These are phyloP conservation scores for Stagonosporopsis rhizophila DNA, from an alignment of 2,329 filamentous ascomycete species.

Conservation along the genomic window DNA sequence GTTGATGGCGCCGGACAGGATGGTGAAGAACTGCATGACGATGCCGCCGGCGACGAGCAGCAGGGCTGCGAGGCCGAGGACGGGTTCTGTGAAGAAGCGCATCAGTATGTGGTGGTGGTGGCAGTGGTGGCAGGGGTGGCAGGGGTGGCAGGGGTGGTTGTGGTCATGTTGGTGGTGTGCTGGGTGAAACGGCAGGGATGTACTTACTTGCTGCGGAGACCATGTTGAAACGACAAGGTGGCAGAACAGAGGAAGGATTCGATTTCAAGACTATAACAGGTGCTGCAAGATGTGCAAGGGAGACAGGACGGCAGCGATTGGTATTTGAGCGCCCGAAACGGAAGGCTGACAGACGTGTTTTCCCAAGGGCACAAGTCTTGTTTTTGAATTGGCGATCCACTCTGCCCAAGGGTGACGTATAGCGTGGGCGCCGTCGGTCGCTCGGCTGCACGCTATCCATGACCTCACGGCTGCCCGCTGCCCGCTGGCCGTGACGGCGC, in stretches of 20 bases:
- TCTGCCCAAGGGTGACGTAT: slow-evolving; percentile 14
- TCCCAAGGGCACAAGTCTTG: slow-evolving; percentile 12
- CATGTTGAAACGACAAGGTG: slow-evolving; percentile 7
- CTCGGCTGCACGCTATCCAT: slow-evolving; percentile 5
- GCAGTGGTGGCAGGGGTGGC: no score
- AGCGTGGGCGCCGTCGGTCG: slow-evolving; percentile 3
- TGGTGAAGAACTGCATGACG: slow-evolving; percentile 69
- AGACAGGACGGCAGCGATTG: not conserved
- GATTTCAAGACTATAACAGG: not conserved
- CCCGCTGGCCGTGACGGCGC: not conserved
- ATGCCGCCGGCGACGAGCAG: slow-evolving; percentile 68
- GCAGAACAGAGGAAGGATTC: slow-evolving; percentile 2
- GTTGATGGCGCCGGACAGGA: slow-evolving; percentile 67
- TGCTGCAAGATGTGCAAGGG: not conserved
- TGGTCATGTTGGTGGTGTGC: not conserved
- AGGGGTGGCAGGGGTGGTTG: not conserved
- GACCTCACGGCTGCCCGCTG: slow-evolving; percentile 9
- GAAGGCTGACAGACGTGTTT: slow-evolving; percentile 3
- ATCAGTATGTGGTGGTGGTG: not conserved
- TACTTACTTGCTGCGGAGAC: slow-evolving; percentile 30
- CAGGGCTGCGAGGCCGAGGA: slow-evolving; percentile 64
- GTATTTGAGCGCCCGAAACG: slow-evolving; percentile 13
- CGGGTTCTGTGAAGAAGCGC: slow-evolving; percentile 54
- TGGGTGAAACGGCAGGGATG: not conserved
- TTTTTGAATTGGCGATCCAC: slow-evolving; percentile 11